Percentiles rank a stretch among this genome's conserved stretches.
Conservation (phyloP, 176 grass and related monocot genomes). For the Musa acuminata region DNA sequence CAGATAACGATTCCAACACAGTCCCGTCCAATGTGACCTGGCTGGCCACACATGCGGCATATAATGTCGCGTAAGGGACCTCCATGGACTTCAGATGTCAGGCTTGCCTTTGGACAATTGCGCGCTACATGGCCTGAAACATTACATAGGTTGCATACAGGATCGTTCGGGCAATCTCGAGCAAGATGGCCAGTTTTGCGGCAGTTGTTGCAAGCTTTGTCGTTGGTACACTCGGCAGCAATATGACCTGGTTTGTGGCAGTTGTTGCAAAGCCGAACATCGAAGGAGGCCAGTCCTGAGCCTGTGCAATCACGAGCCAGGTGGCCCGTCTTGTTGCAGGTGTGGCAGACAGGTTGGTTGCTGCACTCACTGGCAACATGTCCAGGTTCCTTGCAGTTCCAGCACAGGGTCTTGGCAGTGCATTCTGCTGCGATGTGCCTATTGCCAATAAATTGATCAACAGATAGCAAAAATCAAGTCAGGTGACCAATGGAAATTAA, state of each 20-base stretch:
- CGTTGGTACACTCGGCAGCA: conserved; percentile 64
- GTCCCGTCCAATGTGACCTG: conserved; percentile 63
- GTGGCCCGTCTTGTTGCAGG: conserved; percentile 76
- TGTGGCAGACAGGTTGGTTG: conserved; percentile 70
- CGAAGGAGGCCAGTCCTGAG: conserved; percentile 22
- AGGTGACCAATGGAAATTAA: not conserved
- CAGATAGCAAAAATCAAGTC: not conserved
- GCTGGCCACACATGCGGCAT: conserved; percentile 59
- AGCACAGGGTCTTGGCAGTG: conserved; percentile 61
- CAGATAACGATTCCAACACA: conserved; percentile 48
- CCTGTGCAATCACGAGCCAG: conserved; percentile 63
- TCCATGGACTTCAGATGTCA: conserved; percentile 49
- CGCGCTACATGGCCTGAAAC: conserved; percentile 71
- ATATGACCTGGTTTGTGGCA: conserved; percentile 78
- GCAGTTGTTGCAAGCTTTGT: conserved; percentile 90
- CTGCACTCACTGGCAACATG: conserved; percentile 76
- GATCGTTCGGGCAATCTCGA: conserved; percentile 75
- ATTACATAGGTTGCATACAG: conserved; percentile 77
- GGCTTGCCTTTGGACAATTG: conserved; percentile 56
- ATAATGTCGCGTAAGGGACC: conserved; percentile 42
- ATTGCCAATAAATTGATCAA: not conserved
- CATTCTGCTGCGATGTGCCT: conserved; percentile 82
- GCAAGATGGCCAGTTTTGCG: conserved; percentile 74
- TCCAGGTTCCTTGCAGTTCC: conserved; percentile 84
- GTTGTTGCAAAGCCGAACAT: conserved; percentile 70